Percentiles rank a stretch among this genome's conserved stretches.
phyloP scores from a whole-genome alignment of 164 flowering plant genomes.

The Umbilicus rupestris region DNA sequence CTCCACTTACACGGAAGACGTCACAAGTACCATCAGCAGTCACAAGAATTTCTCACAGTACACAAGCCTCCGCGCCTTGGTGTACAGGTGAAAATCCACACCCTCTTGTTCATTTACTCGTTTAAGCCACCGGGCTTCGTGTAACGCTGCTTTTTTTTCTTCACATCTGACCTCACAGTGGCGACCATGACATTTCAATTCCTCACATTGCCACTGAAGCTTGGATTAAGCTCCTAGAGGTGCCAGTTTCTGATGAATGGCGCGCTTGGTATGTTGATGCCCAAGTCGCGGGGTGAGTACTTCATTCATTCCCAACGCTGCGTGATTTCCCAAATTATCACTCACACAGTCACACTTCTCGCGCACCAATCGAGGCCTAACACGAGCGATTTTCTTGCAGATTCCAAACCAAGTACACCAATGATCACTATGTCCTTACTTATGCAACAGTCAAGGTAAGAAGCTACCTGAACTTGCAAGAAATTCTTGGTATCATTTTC shows the following conservation, averaged over 20 bases:
- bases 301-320: not conserved
- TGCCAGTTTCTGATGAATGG: slow-evolving; percentile 18
- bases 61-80: slow-evolving; percentile 16
- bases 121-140: not conserved
- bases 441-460: slow-evolving; percentile 34
- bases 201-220: slow-evolving; percentile 10
- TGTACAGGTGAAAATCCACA: slow-evolving; percentile 11
- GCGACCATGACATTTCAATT: slow-evolving; percentile 13
- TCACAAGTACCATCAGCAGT: slow-evolving; percentile 4
- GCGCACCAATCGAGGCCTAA: not conserved
- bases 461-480: not conserved
- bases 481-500: too few species aligned
- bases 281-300: slow-evolving; percentile 25
- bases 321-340: not conserved
- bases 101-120: not conserved
- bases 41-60: slow-evolving; percentile 12
- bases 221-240: slow-evolving; percentile 14
- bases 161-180: not conserved
- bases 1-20: slow-evolving; percentile 10
- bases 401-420: slow-evolving; percentile 22
- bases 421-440: slow-evolving; percentile 18
- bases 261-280: slow-evolving; percentile 23
- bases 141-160: not conserved
- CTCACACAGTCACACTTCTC: too few species aligned
- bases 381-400: slow-evolving; percentile 12